Conservation (phyloP, 176 grass and related monocot genomes). For the Eleusine indica region DNA sequence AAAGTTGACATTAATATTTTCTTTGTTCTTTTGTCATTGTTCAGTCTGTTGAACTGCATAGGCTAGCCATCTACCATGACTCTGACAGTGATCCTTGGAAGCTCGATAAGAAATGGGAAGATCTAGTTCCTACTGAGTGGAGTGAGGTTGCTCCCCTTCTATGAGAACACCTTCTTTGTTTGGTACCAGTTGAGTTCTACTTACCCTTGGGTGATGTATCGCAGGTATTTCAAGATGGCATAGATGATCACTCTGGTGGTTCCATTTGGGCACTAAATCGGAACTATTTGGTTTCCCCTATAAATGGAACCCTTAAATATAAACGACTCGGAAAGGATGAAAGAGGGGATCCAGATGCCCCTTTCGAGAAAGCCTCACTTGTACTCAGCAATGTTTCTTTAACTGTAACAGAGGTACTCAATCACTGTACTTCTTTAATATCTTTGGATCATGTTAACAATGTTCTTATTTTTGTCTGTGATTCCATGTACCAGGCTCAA, state of each 20-base stretch:
- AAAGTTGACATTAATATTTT: conserved; percentile 20
- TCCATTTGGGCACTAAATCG: conserved; percentile 70
- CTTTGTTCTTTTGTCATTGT: conserved; percentile 42
- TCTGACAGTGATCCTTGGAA: conserved; percentile 81
- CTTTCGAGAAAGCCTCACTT: conserved; percentile 91
- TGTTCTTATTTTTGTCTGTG: conserved; percentile 29
- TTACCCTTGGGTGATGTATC: conserved; percentile 30
- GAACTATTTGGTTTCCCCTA: conserved; percentile 89
- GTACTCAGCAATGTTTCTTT: conserved; percentile 92
- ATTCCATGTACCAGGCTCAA: conserved; percentile 71
- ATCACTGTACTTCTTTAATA: conserved; percentile 31
- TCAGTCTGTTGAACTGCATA: conserved; percentile 86
- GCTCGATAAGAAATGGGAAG: conserved; percentile 90
- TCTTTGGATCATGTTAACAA: conserved; percentile 18
- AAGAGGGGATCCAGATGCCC: conserved; percentile 67
- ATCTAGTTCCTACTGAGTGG: conserved; percentile 83
- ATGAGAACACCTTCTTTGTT: conserved; percentile 31
- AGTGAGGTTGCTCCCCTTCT: conserved; percentile 65
- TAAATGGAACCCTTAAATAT: conserved; percentile 99
- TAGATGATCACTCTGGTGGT: conserved; percentile 55
- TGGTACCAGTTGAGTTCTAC: conserved; percentile 5
- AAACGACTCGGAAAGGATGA: conserved; percentile 90
- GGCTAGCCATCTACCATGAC: conserved; percentile 91
- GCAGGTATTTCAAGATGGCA: conserved; percentile 95
- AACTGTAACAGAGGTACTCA: conserved; percentile 79